Evolutionary conservation across 2,329 filamentous ascomycete genomes (phyloP), one percentile per base, ranked within the genome.

Genomic region (Stagonosporopsis vannaccii): DNA sequence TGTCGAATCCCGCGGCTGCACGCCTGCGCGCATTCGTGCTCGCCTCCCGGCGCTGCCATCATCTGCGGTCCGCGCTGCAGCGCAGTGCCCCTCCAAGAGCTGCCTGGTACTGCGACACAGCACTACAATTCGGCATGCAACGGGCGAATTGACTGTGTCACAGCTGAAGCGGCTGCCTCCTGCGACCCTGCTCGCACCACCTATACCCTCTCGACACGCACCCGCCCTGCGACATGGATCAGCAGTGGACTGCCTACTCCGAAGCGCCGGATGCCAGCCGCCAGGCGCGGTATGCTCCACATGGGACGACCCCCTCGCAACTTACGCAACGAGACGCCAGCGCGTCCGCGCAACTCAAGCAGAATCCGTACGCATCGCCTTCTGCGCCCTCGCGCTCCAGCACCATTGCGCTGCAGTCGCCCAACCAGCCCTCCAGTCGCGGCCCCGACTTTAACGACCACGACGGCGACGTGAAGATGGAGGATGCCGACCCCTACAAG

Each of bases 401-500:
- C 49, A 52, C 54, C 33, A 52, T 52, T 25, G 49, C 44, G 41
- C 54, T 52, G 39, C 54, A 58, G 43, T 43, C 54, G 2, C 70
- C 75, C 52, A 65, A 55, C 32, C 67, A 45, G 42, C 51, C 68
- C 15, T 66, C 65, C 47, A 68, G 50, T 54, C 71, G 72, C 57
- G 73, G 61, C 35, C 62, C 67, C 41, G 75, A 75, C 44, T 78
- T 71, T 69, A 75, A 75, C 63, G 75, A 79, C 63, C 70, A 71
- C 56, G 79, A 81, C 65, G 76, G 77, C 51, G 79, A 81, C 63
- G 72, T 81, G 48, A 71, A 75, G 59, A 97, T 97, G 93, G 91
- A 95, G 77, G 93, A 97, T 77, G 86, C 86, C 59, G 93, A 97
- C 76, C 87, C 90, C 43, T 96, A 96, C 78, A 87, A 88, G 76